Evolutionary conservation across 352 stramenopile genomes (phyloP).

Genomic region (Lagenidium sp.): DNA sequence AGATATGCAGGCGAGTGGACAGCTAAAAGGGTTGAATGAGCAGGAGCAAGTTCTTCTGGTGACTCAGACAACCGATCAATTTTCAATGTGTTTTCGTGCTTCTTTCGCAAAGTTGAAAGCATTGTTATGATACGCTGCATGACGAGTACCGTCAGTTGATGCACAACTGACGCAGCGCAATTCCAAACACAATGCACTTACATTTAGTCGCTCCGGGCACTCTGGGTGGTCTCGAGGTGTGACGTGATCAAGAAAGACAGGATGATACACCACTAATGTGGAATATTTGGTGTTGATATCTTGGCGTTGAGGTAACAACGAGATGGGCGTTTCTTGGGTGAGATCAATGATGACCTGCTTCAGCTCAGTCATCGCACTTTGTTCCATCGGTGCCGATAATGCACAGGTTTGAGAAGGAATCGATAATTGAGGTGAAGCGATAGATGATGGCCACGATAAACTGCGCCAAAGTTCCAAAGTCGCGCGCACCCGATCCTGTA

Average conservation of each 20-base stretch:
- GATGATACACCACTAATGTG: conserved; percentile 76
- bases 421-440: no score
- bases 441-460: conserved; percentile 47
- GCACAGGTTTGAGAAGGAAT: no score
- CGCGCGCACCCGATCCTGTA: background rate
- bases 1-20: conserved; percentile 82
- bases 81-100: conserved; percentile 53
- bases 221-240: conserved; percentile 78
- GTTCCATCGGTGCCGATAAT: background rate
- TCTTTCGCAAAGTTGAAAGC: conserved; percentile 47
- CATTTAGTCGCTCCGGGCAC: conserved; percentile 72
- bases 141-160: background rate
- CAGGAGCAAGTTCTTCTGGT: conserved; percentile 63
- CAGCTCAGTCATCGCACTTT: conserved; percentile 54
- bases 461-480: conserved; percentile 41
- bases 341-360: conserved; percentile 75
- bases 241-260: conserved; percentile 77
- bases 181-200: conserved; percentile 17
- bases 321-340: conserved; percentile 59
- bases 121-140: conserved; percentile 63
- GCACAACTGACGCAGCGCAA: background rate
- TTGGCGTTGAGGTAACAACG: no score
- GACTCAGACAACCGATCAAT: conserved; percentile 56
- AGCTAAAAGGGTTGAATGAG: conserved; percentile 66
- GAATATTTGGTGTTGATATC: no score